phyloP scores from a whole-genome alignment of 2,329 filamentous ascomycete species.

The Colletotrichum liaoningense region DNA sequence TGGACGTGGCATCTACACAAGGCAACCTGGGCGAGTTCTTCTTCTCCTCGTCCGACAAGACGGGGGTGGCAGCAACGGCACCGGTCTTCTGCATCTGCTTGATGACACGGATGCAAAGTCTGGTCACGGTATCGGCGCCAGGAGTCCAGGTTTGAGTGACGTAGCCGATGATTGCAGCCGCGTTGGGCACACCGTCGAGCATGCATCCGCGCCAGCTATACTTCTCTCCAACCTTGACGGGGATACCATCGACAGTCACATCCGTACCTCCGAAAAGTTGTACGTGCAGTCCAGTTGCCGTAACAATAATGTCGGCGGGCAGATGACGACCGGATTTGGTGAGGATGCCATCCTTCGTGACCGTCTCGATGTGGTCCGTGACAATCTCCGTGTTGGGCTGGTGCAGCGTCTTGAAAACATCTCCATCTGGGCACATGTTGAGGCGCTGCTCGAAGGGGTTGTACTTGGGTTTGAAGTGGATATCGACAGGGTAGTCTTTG shows the following conservation, averaged over 20 bases:
- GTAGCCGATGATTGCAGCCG: constrained; percentile 72
- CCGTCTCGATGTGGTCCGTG: constrained; percentile 63
- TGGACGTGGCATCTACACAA: constrained; percentile 43
- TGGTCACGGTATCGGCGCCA: constrained; percentile 66
- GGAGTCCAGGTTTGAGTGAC: constrained; percentile 76
- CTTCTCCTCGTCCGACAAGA: constrained; percentile 29
- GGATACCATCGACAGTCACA: constrained; percentile 65
- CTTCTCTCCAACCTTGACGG: constrained; percentile 58
- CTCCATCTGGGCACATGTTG: constrained; percentile 71
- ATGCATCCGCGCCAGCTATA: constrained; percentile 74
- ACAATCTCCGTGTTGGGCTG: constrained; percentile 58
- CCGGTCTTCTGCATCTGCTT: constrained; percentile 55
- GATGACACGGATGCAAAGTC: constrained; percentile 61
- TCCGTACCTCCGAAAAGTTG: constrained; percentile 65
- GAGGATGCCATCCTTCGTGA: constrained; percentile 59
- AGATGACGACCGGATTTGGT: constrained; percentile 62
- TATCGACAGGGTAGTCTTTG: constrained; percentile 61
- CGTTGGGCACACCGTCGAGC: constrained; percentile 75
- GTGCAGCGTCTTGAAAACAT: constrained; percentile 65
- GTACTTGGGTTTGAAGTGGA: constrained; percentile 74
- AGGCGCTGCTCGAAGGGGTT: constrained; percentile 80
- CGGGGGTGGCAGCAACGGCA: constrained; percentile 29
- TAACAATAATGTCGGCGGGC: constrained; percentile 75
- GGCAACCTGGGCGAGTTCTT: constrained; percentile 38
- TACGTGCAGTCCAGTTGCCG: constrained; percentile 74